Percentiles rank a stretch among this genome's conserved stretches.
Conservation (phyloP, 495 filamentous ascomycete genomes). For the Trichoderma orchidacearum region DNA sequence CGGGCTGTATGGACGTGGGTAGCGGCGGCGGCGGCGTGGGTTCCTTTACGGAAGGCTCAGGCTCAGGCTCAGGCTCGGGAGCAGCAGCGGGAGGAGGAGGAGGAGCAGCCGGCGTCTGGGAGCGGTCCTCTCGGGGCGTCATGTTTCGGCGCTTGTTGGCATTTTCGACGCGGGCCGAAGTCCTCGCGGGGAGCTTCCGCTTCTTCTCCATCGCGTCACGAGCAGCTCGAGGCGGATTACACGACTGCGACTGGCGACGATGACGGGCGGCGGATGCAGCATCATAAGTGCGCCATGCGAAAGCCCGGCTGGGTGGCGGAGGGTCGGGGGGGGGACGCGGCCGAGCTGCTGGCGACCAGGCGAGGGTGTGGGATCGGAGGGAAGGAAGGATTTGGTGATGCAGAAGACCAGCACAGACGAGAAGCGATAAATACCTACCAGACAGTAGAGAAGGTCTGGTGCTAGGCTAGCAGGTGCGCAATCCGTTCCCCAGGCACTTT, state of each 20-base stretch:
- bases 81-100: constrained; percentile 9
- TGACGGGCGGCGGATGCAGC: neutral
- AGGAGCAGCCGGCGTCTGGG: constrained; percentile 18
- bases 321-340: neutral
- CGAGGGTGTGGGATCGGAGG: too few species aligned
- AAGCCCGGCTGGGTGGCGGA: neutral
- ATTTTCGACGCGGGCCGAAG: constrained; percentile 35
- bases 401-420: neutral
- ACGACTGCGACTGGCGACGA: neutral
- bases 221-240: neutral
- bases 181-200: constrained; percentile 41
- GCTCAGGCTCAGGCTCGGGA: too few species aligned
- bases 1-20: constrained; percentile 36
- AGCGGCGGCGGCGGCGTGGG: constrained; percentile 39
- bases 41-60: constrained; percentile 11
- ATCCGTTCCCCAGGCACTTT: too few species aligned
- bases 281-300: constrained; percentile 3
- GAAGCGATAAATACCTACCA: neutral
- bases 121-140: constrained; percentile 23
- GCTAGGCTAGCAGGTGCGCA: too few species aligned
- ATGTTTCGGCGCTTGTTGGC: constrained; percentile 33
- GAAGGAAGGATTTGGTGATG: neutral
- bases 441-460: too few species aligned
- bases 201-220: constrained; percentile 40
- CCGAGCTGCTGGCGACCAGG: neutral